phyloP scores from a whole-genome alignment of 257 asterid genomes.

The Cinchona pubescens region DNA sequence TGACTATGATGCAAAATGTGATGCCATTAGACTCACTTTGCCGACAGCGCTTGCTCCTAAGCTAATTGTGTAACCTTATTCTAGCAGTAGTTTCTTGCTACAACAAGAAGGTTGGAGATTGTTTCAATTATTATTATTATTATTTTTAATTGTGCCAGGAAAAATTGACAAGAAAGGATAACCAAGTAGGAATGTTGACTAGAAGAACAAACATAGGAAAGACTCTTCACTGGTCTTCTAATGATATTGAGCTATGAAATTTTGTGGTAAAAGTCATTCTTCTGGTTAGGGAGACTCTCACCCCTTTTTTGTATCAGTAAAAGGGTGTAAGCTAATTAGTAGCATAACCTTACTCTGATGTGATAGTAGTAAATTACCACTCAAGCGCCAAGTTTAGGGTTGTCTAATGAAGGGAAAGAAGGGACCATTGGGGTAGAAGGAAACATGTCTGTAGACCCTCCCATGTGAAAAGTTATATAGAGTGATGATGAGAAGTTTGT shows the following conservation, averaged over 20 bases:
- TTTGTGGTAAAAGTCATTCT: no score
- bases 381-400: conserved; percentile 6
- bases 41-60: not conserved
- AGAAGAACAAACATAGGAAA: no score
- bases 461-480: conserved; percentile 39
- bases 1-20: not conserved
- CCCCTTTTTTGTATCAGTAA: not conserved
- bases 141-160: no score
- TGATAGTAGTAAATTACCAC: not conserved
- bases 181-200: no score
- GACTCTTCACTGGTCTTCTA: no score
- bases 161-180: no score
- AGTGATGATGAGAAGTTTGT: conserved; percentile 26
- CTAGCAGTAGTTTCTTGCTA: no score
- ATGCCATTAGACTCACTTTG: not conserved
- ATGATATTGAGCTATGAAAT: no score
- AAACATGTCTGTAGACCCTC: conserved; percentile 32
- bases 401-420: conserved; percentile 12
- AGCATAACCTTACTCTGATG: not conserved
- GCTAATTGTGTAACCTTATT: no score
- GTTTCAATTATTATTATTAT: no score
- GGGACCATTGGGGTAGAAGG: conserved; percentile 16
- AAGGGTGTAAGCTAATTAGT: not conserved
- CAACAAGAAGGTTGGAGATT: no score
- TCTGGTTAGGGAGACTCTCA: not conserved